A percentile compares a stretch with the other conserved stretches of the same genome.
Evolutionary conservation across 441 rosid genomes (phyloP).

Genomic region (Metrosideros polymorpha): DNA sequence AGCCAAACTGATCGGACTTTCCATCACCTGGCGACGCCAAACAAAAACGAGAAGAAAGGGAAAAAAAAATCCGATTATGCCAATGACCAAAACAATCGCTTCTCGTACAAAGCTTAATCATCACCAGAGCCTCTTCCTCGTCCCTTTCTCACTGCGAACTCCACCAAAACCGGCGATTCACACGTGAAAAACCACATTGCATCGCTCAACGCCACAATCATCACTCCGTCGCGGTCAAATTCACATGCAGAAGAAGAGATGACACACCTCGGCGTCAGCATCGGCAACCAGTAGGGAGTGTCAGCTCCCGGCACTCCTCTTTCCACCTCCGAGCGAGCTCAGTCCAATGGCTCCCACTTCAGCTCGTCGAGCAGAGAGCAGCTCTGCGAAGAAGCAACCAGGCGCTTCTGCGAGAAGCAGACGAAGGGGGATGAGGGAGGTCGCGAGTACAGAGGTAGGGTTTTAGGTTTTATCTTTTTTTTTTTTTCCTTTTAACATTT

Average conservation of each 20-base stretch:
- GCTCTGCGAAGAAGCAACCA: background rate
- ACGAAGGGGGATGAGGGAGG: background rate
- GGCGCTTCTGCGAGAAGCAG: background rate
- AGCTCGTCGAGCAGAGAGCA: background rate
- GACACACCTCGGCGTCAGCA: background rate
- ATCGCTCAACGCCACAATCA: background rate
- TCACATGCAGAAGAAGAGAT: background rate
- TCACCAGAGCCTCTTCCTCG: background rate
- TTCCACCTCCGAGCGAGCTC: background rate
- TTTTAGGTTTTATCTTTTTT: background rate
- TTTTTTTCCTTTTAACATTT: background rate
- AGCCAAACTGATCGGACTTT: background rate
- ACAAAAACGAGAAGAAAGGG: background rate
- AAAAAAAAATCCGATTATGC: background rate
- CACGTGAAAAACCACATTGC: background rate
- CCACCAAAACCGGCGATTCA: background rate
- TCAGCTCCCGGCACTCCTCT: background rate
- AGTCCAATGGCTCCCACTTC: background rate
- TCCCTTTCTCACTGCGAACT: background rate
- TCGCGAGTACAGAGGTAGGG: background rate
- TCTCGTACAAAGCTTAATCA: background rate
- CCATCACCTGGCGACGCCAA: conserved; percentile 9
- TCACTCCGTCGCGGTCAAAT: background rate
- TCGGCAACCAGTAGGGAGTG: background rate
- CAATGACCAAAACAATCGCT: background rate